Evolutionary conservation across 202 grass and related monocot genomes (phyloP), one percentile per base, ranked within the genome.

Genomic region (Brachypodium distachyon): DNA sequence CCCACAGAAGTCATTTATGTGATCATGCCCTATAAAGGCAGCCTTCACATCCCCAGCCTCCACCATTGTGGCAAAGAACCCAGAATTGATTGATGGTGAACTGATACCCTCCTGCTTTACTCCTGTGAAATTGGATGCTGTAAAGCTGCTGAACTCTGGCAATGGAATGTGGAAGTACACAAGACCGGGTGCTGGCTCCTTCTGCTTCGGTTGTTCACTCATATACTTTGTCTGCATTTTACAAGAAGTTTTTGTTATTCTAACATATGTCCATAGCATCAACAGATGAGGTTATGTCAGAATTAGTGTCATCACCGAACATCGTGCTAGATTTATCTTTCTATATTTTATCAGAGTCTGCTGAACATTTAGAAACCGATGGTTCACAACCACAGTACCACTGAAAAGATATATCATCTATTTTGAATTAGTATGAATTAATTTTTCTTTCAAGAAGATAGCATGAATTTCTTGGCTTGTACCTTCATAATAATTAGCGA

Each of bases 151-250:
- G 63, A 90, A 98, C 76, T 98, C 95, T 2, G 91, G 95, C 32
- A 98, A 68, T 14, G 95, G 95, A 70, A 98, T 98, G 77, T 98
- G 95, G 87, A 98, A 98, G 77, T 92, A 98, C 14, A 65, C 91
- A 42, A 98, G 80, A 22, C 85, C 86, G 12, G 95, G 91, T 46
- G 95, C 95, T 13, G 85, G 76, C 19, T 88, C 82, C 74, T 98
- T 88, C 77, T 92, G 95, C 21, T 64, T 86, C 0, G 84, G 70
- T 48, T 73, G 56, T 70, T 77, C 54, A 82, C 48, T 76, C 39
- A 42, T 88, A 41, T 94, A 94, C 25, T 68, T 86, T 81, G 16
- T 80, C 95, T 98, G 87, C 77, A 81, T 53, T 53, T 74, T 23
- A 41, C 25, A 38, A 33, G 8, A 28, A 33, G 33, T 57, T 55